phyloP scores from a whole-genome alignment of 257 asterid species.

The Solanum sejunctum region DNA sequence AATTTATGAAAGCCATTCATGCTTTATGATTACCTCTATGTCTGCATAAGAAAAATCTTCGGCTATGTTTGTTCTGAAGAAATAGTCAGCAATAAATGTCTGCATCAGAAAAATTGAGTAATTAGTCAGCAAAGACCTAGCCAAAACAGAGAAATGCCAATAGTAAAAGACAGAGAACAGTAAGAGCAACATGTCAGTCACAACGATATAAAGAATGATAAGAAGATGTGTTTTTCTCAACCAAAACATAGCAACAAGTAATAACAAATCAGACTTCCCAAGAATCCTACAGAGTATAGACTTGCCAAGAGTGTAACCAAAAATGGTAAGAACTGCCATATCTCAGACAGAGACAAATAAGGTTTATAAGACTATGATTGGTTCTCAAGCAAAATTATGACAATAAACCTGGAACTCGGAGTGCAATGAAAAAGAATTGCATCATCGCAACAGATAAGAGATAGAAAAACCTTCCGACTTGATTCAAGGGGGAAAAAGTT shows the following conservation, averaged over 20 bases:
- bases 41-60: slow-evolving; percentile 76
- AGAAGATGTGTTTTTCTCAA: not conserved
- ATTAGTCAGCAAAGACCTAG: not conserved
- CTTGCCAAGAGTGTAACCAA: not conserved
- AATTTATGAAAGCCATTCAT: not conserved
- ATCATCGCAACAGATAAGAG: not conserved
- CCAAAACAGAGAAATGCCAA: not conserved
- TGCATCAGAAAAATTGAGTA: slow-evolving; percentile 18
- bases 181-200: not conserved
- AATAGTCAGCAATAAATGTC: slow-evolving; percentile 86
- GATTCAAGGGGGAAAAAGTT: not conserved
- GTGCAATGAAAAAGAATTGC: not conserved
- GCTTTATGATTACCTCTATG: slow-evolving; percentile 46
- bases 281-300: not conserved
- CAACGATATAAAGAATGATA: not conserved
- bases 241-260: not conserved
- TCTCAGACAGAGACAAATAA: not conserved
- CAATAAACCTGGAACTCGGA: not conserved
- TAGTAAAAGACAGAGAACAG: not conserved
- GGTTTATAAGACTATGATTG: not conserved
- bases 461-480: not conserved
- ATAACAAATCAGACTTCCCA: not conserved
- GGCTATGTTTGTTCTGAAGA: slow-evolving; percentile 67
- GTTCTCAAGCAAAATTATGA: not conserved
- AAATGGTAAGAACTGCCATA: not conserved